phyloP scores from a whole-genome alignment of 257 asterid genomes.

The Jacaranda copaia region DNA sequence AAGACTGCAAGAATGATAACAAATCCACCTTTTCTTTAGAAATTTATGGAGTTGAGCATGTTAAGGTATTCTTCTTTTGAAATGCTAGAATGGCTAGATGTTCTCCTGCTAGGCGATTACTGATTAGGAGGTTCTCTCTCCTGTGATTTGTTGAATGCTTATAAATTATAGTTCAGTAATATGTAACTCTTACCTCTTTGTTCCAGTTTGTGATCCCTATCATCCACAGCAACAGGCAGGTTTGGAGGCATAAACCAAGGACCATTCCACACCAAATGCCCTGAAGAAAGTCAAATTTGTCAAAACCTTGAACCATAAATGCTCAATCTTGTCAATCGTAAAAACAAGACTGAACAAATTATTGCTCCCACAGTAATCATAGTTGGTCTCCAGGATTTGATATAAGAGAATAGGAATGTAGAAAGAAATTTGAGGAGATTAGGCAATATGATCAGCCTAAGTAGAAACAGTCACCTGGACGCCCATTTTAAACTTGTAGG shows the following conservation, averaged over 20 bases:
- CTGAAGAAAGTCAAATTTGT: slow-evolving; percentile 30
- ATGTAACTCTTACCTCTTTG: slow-evolving; percentile 44
- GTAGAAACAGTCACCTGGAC: slow-evolving; percentile 39
- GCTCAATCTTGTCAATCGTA: too few relatives aligned
- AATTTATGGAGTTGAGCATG: not conserved
- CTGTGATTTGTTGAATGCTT: not conserved
- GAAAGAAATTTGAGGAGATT: not conserved
- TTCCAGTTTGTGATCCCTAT: slow-evolving; percentile 49
- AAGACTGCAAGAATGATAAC: slow-evolving; percentile 45
- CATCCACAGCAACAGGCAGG: slow-evolving; percentile 47
- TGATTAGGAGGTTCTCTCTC: not conserved
- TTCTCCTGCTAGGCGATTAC: not conserved
- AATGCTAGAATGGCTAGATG: not conserved
- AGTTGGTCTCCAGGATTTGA: not conserved
- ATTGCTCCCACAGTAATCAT: too few relatives aligned
- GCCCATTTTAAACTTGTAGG: slow-evolving; percentile 49
- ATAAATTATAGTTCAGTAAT: not conserved
- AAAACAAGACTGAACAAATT: not conserved
- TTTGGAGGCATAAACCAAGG: slow-evolving; percentile 48
- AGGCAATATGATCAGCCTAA: not conserved
- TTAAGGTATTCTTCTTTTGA: not conserved
- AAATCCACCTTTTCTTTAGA: not conserved
- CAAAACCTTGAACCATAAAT: not conserved
- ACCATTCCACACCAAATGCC: slow-evolving; percentile 68
- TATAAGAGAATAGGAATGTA: too few relatives aligned